Percentiles rank a stretch among this genome's conserved stretches.
Evolutionary conservation across 2,329 filamentous ascomycete species (phyloP).

Genomic region (Escovopsis sp.): DNA sequence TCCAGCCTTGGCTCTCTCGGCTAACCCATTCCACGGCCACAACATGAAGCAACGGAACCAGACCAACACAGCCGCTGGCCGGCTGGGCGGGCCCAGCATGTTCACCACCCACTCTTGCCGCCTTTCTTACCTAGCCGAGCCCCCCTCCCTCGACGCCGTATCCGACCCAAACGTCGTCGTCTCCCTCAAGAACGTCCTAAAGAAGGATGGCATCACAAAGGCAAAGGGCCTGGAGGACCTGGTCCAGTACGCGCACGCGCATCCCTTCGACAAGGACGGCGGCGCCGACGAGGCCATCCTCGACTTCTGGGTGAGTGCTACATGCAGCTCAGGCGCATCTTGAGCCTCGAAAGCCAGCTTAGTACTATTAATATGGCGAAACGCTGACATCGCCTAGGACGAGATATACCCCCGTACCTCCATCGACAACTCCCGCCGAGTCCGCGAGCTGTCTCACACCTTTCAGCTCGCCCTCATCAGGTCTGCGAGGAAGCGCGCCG

Average conservation of each 20-base stretch:
- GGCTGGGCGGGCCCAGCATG: conserved; percentile 12
- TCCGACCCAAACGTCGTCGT: conserved; percentile 73
- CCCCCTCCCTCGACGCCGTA: conserved; percentile 63
- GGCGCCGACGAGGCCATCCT: conserved; percentile 70
- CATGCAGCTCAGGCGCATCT: conserved; percentile 5
- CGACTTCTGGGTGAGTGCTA: conserved; percentile 58
- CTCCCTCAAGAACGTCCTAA: conserved; percentile 80
- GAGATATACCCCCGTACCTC: conserved; percentile 78
- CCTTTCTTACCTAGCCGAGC: conserved; percentile 78
- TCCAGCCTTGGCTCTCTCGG: too few species aligned
- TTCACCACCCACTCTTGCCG: conserved; percentile 22
- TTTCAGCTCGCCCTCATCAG: conserved; percentile 51
- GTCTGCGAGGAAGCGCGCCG: conserved; percentile 66
- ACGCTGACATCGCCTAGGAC: conserved; percentile 36
- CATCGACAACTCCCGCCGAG: conserved; percentile 76
- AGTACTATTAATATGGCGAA: not conserved
- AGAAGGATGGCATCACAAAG: conserved; percentile 89
- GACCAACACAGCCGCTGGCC: conserved; percentile 13
- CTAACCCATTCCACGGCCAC: too few species aligned
- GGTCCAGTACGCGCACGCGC: conserved; percentile 44
- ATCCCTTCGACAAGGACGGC: conserved; percentile 37
- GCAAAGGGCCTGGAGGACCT: conserved; percentile 82
- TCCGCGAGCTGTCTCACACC: conserved; percentile 72
- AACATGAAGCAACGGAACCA: conserved; percentile 15
- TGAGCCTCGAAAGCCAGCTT: too few species aligned